These are phyloP conservation scores for Penicillium cinerascens DNA, from an alignment of 495 filamentous ascomycete species.

Conservation along the genomic window DNA sequence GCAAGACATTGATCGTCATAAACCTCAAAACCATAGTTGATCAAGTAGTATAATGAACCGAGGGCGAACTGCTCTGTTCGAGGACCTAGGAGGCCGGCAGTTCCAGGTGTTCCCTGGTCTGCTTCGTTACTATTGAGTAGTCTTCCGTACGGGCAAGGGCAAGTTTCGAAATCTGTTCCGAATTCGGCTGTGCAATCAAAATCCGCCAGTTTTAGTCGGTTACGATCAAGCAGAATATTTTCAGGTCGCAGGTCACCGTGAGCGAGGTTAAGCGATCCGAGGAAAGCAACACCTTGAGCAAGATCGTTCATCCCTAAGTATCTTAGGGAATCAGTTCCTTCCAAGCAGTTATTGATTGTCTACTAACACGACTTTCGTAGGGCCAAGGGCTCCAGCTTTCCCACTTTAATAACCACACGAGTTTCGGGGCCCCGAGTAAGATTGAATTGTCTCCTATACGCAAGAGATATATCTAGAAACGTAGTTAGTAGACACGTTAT, in stretches of 20 bases:
- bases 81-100: constrained; percentile 27
- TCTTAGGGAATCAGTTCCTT: not conserved
- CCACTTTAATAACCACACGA: constrained; percentile 24
- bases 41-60: constrained; percentile 36
- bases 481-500: constrained; percentile 3
- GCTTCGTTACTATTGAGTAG: constrained; percentile 23
- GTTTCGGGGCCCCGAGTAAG: constrained; percentile 17
- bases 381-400: constrained; percentile 29
- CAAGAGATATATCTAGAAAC: constrained; percentile 5
- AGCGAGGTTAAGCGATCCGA: constrained; percentile 37
- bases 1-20: constrained; percentile 30
- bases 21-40: constrained; percentile 39
- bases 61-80: constrained; percentile 39
- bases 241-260: constrained; percentile 34
- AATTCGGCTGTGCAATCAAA: constrained; percentile 30
- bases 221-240: constrained; percentile 28
- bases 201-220: constrained; percentile 29
- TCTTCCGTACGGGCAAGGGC: constrained; percentile 24
- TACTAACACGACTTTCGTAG: constrained; percentile 25
- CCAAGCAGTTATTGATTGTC: not conserved
- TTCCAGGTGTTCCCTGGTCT: constrained; percentile 24
- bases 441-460: constrained; percentile 8
- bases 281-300: constrained; percentile 35
- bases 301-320: constrained; percentile 35
- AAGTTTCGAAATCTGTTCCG: constrained; percentile 28